phyloP scores from a whole-genome alignment of 2,329 filamentous ascomycete genomes.

The Scytalidium sp. region DNA sequence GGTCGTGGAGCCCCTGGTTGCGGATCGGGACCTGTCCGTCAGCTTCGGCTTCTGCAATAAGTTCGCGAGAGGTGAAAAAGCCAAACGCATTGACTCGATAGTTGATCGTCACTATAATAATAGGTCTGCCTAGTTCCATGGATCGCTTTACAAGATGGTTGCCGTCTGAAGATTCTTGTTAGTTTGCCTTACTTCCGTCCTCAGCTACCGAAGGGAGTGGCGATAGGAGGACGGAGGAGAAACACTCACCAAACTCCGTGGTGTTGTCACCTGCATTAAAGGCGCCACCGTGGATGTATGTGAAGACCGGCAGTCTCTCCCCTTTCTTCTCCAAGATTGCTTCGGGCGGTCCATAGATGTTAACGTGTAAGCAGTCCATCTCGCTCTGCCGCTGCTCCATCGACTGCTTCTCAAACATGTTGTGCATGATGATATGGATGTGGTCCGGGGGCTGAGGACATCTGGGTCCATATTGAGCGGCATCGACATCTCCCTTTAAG shows the following conservation, averaged over 20 bases:
- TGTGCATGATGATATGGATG: neutral
- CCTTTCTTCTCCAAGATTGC: neutral
- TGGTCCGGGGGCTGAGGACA: conserved; percentile 7
- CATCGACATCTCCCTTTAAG: conserved; percentile 6
- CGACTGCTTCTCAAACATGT: neutral
- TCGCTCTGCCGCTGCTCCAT: conserved; percentile 1
- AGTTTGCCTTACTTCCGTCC: neutral
- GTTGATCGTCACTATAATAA: neutral
- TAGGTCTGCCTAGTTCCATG: neutral
- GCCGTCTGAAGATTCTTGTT: conserved; percentile 1
- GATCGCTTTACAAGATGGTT: conserved; percentile 1
- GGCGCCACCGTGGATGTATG: neutral
- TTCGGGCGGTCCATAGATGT: conserved; percentile 2
- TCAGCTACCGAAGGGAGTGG: no score
- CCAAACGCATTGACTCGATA: neutral
- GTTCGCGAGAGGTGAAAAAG: conserved; percentile 1
- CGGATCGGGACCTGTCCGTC: neutral
- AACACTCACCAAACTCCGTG: conserved; percentile 4
- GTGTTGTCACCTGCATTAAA: neutral
- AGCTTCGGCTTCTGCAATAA: conserved; percentile 2
- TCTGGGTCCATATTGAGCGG: conserved; percentile 7
- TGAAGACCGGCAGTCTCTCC: neutral
- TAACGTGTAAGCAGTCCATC: conserved; percentile 5
- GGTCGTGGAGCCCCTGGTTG: conserved; percentile 9
- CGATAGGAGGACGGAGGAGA: neutral